Conservation (phyloP, 805 yeast species). For the Yamadazyma kitorensis region DNA sequence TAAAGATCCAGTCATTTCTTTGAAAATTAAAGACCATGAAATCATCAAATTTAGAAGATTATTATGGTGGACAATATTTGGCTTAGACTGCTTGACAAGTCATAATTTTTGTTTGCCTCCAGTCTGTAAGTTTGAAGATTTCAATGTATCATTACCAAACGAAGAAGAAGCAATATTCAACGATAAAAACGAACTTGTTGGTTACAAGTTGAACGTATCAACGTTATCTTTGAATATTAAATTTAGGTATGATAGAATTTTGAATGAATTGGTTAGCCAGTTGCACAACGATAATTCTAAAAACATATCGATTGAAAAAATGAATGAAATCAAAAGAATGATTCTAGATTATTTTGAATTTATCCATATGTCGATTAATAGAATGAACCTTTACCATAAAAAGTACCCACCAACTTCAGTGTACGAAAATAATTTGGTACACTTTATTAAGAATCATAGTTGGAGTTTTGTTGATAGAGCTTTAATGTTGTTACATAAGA, state of each 20-base stretch:
- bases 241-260: conserved; percentile 48
- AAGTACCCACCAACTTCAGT: conserved; percentile 35
- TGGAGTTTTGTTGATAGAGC: conserved; percentile 58
- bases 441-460: conserved; percentile 47
- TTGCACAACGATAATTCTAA: conserved; percentile 49
- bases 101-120: conserved; percentile 56
- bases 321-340: conserved; percentile 44
- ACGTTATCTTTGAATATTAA: conserved; percentile 52
- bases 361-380: conserved; percentile 48
- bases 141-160: conserved; percentile 55
- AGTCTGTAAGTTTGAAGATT: conserved; percentile 49
- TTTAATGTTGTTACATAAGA: conserved; percentile 40
- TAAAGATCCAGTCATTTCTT: conserved; percentile 56
- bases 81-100: conserved; percentile 55
- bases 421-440: conserved; percentile 42
- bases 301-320: conserved; percentile 39
- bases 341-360: conserved; percentile 49
- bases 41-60: conserved; percentile 52
- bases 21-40: conserved; percentile 46
- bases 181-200: conserved; percentile 25
- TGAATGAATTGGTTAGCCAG: conserved; percentile 51
- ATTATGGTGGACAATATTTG: conserved; percentile 68
- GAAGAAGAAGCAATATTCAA: conserved; percentile 39
- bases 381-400: conserved; percentile 32
- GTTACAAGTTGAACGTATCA: conserved; percentile 40